These are phyloP conservation scores for Penicillium verhagenii DNA, from an alignment of 495 filamentous ascomycete genomes.

Conservation along the genomic window DNA sequence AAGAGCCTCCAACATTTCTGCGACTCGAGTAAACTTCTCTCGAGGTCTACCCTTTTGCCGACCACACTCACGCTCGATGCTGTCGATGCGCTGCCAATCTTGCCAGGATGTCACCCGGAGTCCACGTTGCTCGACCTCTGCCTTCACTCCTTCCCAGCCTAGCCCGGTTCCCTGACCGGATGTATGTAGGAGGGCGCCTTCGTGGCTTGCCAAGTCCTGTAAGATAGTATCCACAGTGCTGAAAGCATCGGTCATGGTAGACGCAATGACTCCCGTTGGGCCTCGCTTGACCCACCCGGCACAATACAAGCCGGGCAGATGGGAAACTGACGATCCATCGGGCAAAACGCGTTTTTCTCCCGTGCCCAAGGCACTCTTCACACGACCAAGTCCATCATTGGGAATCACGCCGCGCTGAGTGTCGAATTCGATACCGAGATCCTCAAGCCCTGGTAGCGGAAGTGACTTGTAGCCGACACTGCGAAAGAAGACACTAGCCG, in stretches of 20 bases:
- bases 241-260: slow-evolving; percentile 95
- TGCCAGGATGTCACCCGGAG: slow-evolving; percentile 63
- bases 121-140: slow-evolving; percentile 50
- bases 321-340: slow-evolving; percentile 39
- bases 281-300: slow-evolving; percentile 96
- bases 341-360: slow-evolving; percentile 27
- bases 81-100: slow-evolving; percentile 86
- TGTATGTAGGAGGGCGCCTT: slow-evolving; percentile 44
- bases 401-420: slow-evolving; percentile 68
- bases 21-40: slow-evolving; percentile 75
- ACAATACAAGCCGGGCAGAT: slow-evolving; percentile 82
- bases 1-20: slow-evolving; percentile 74
- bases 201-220: slow-evolving; percentile 58
- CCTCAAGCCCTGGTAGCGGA: slow-evolving; percentile 68
- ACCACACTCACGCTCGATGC: slow-evolving; percentile 68
- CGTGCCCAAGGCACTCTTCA: slow-evolving; percentile 42
- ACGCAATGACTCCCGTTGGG: slow-evolving; percentile 93
- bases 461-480: slow-evolving; percentile 90
- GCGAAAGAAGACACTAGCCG: slow-evolving; percentile 73
- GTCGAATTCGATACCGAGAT: slow-evolving; percentile 82
- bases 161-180: slow-evolving; percentile 41
- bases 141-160: slow-evolving; percentile 76
- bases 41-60: slow-evolving; percentile 67
- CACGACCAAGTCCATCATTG: slow-evolving; percentile 79
- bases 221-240: slow-evolving; percentile 79